These are phyloP conservation scores for Suillus variegatus DNA, from an alignment of 768 basidiomycete genomes.

Conservation along the genomic window DNA sequence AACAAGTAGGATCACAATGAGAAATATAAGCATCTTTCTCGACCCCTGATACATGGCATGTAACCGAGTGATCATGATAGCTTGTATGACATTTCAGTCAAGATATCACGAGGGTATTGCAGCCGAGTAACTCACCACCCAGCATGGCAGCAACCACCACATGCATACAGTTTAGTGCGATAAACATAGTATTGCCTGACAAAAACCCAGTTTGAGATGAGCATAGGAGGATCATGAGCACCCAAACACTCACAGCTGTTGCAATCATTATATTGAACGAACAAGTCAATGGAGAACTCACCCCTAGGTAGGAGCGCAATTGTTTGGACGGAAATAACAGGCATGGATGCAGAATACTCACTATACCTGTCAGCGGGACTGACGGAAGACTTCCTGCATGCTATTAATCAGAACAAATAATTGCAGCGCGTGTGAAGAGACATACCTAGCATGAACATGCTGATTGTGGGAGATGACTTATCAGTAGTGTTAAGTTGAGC, in stretches of 20 bases:
- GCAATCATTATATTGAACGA: neutral
- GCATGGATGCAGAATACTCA: neutral
- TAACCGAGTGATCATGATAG: conserved; percentile 2
- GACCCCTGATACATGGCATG: conserved; percentile 1
- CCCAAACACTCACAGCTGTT: neutral
- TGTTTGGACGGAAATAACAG: neutral
- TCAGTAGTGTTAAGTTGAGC: neutral
- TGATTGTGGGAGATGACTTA: neutral
- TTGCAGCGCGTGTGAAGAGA: neutral
- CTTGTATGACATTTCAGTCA: neutral
- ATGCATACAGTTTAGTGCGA: neutral
- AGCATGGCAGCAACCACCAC: neutral
- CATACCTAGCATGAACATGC: conserved; percentile 4
- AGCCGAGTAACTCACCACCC: neutral
- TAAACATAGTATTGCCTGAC: neutral
- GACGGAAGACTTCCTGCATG: neutral
- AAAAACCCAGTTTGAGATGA: neutral
- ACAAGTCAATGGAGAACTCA: neutral
- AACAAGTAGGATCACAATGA: neutral
- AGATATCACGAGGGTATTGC: neutral
- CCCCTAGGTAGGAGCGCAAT: neutral
- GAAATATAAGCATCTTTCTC: conserved; percentile 1
- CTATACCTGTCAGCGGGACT: neutral
- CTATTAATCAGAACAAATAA: neutral
- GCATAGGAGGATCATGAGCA: neutral